These are phyloP conservation scores for Deuterostichococcus epilithicus DNA, from an alignment of 139 green algal genomes.

Conservation along the genomic window DNA sequence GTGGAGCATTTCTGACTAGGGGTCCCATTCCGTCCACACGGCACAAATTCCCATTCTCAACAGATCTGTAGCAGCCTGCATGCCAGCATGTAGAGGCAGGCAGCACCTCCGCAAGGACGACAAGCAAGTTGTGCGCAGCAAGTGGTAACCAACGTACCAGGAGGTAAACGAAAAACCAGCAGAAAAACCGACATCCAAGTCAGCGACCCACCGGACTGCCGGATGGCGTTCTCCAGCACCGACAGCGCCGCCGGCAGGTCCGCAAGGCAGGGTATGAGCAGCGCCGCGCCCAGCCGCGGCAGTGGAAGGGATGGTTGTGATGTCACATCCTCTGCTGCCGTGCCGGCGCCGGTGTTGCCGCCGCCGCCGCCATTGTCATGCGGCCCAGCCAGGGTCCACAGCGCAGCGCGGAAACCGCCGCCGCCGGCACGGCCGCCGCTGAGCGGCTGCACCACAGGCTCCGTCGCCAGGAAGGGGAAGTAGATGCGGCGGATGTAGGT, in stretches of 20 bases:
- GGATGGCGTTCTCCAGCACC: slow-evolving; percentile 11
- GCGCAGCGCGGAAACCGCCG: slow-evolving; percentile 7
- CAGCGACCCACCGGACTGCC: slow-evolving; percentile 13
- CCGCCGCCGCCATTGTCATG: neutral
- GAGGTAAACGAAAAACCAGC: too few species aligned
- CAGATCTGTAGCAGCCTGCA: too few species aligned
- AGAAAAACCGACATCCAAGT: neutral
- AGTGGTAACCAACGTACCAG: too few species aligned
- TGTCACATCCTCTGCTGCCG: too few species aligned
- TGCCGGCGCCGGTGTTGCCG: neutral
- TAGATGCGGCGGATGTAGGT: slow-evolving; percentile 92
- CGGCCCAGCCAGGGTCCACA: neutral
- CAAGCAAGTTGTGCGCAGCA: too few species aligned
- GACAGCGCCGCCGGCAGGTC: slow-evolving; percentile 31
- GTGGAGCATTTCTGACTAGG: too few species aligned
- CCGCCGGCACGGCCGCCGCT: slow-evolving; percentile 8
- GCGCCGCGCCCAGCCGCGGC: slow-evolving; percentile 23
- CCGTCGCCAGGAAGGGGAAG: slow-evolving; percentile 64
- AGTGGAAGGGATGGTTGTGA: neutral
- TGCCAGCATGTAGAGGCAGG: too few species aligned
- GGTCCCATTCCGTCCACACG: too few species aligned
- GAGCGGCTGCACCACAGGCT: slow-evolving; percentile 43
- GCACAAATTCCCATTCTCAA: too few species aligned
- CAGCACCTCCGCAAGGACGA: too few species aligned
- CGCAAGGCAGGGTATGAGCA: slow-evolving; percentile 41